These are phyloP conservation scores for Hanseniaspora pseudoguilliermondii DNA, from an alignment of 805 yeast genomes.

Conservation along the genomic window DNA sequence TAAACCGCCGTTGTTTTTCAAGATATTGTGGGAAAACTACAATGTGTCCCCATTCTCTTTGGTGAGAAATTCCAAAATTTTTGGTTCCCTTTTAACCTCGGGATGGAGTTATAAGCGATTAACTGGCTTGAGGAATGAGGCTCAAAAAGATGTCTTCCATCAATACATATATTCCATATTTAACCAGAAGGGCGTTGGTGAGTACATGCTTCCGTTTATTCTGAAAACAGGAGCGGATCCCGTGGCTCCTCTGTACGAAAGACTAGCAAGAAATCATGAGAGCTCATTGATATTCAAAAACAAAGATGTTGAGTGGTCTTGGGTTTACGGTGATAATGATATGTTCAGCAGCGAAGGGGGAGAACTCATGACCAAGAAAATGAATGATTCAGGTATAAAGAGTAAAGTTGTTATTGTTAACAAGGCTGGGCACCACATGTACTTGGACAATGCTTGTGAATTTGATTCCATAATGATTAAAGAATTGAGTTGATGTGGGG, in stretches of 20 bases:
- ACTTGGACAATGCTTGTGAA: slow-evolving; percentile 46
- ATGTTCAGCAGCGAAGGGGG: slow-evolving; percentile 50
- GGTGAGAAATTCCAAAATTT: slow-evolving; percentile 63
- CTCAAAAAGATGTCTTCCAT: slow-evolving; percentile 44
- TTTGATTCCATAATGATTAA: slow-evolving; percentile 41
- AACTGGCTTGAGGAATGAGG: slow-evolving; percentile 33
- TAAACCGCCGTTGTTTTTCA: slow-evolving; percentile 63
- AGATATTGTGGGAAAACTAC: slow-evolving; percentile 60
- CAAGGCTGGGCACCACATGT: slow-evolving; percentile 67
- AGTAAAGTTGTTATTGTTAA: slow-evolving; percentile 34
- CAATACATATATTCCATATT: slow-evolving; percentile 73
- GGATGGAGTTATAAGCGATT: slow-evolving; percentile 85
- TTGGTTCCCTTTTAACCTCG: slow-evolving; percentile 74
- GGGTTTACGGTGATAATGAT: slow-evolving; percentile 76
- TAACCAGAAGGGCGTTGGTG: slow-evolving; percentile 82
- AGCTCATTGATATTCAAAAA: slow-evolving; percentile 23
- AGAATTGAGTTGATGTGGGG: slow-evolving; percentile 34
- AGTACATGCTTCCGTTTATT: slow-evolving; percentile 72
- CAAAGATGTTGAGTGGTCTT: slow-evolving; percentile 48
- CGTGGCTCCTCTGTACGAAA: slow-evolving; percentile 49
- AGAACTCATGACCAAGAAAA: slow-evolving; percentile 21
- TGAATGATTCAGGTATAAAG: slow-evolving; percentile 19
- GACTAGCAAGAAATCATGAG: slow-evolving; percentile 15
- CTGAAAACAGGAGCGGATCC: slow-evolving; percentile 89
- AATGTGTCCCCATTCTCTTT: slow-evolving; percentile 76